These are phyloP conservation scores for Isoetes taiwanensis DNA, from an alignment of 75 land plant genomes.

Conservation along the genomic window DNA sequence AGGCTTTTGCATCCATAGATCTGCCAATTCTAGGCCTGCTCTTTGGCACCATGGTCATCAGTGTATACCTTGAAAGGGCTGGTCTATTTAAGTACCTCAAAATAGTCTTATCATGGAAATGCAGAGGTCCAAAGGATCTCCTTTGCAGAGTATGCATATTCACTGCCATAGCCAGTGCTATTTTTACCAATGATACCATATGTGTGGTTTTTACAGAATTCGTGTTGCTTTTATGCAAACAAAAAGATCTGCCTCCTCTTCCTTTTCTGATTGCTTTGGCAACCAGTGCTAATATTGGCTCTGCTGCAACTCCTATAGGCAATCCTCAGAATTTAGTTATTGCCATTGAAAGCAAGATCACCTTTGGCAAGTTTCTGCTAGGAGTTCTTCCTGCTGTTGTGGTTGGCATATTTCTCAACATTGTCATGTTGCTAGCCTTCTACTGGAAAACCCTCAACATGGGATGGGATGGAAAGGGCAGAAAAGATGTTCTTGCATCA, in stretches of 20 bases:
- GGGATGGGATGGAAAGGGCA: no score
- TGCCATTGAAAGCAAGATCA: conserved; percentile 37
- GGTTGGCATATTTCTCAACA: conserved; percentile 33
- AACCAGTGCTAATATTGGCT: conserved; percentile 55
- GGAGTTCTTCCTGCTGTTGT: conserved; percentile 40
- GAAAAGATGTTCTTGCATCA: no score
- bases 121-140: conserved; percentile 40
- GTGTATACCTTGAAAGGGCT: conserved; percentile 46
- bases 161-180: conserved; percentile 38
- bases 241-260: conserved; percentile 43
- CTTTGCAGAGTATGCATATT: conserved; percentile 34
- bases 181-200: conserved; percentile 49
- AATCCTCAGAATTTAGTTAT: conserved; percentile 57
- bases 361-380: conserved; percentile 39
- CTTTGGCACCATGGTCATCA: conserved; percentile 77
- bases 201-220: conserved; percentile 53
- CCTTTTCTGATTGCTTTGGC: conserved; percentile 50
- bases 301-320: conserved; percentile 50
- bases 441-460: conserved; percentile 44
- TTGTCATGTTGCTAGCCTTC: conserved; percentile 22
- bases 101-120: conserved; percentile 33
- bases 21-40: conserved; percentile 63
- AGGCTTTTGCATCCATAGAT: conserved; percentile 49
- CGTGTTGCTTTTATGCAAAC: conserved; percentile 31
- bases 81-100: conserved; percentile 45